These are phyloP conservation scores for Sphagnum tenellum DNA, from an alignment of 225 moss, liverwort and hornwort genomes.

Conservation along the genomic window DNA sequence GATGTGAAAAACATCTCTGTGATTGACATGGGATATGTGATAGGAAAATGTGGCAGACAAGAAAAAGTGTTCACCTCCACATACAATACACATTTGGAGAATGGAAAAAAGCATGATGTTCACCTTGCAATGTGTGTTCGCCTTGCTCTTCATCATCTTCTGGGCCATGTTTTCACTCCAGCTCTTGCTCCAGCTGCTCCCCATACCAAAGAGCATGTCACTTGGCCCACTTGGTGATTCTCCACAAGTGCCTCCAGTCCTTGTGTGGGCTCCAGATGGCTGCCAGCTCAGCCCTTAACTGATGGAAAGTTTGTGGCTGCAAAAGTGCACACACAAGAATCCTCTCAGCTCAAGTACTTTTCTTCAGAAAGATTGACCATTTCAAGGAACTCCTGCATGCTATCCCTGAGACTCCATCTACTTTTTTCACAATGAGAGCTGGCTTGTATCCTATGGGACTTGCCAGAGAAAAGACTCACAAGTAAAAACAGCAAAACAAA, in stretches of 20 bases:
- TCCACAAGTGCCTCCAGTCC: conserved; percentile 81
- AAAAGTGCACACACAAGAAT: neutral
- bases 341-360: too few species aligned
- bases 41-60: too few species aligned
- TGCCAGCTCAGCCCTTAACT: conserved; percentile 77
- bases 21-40: too few species aligned
- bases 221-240: conserved; percentile 83
- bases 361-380: too few species aligned
- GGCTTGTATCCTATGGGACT: too few species aligned
- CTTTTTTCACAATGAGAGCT: too few species aligned
- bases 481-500: conserved; percentile 90
- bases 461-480: conserved; percentile 29
- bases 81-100: too few species aligned
- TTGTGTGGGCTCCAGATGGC: conserved; percentile 85
- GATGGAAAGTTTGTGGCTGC: conserved; percentile 78
- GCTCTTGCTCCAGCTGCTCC: conserved; percentile 46
- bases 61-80: too few species aligned
- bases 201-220: conserved; percentile 72
- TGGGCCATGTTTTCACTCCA: conserved; percentile 60
- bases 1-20: too few species aligned
- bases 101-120: neutral
- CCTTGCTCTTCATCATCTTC: conserved; percentile 88
- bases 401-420: too few species aligned
- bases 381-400: too few species aligned
- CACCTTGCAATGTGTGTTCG: conserved; percentile 81